Evolutionary conservation across 305 asterid genomes (phyloP).

Genomic region (Solanum hybrid): DNA sequence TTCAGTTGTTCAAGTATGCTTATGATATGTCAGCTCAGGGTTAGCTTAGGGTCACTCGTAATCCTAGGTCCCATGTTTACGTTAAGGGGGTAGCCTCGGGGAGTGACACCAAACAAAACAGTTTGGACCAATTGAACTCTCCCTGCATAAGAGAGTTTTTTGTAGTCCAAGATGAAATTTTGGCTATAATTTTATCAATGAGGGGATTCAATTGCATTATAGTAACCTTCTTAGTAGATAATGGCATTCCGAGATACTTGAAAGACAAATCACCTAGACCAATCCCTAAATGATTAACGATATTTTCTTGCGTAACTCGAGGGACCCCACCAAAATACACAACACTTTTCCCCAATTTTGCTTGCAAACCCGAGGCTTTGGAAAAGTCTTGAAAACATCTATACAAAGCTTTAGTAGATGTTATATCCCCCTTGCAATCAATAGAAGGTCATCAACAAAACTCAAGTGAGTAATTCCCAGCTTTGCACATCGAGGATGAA

Average conservation of each 20-base stretch:
- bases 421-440: not conserved
- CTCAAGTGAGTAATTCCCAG: not conserved
- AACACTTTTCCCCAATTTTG: not conserved
- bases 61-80: too few relatives aligned
- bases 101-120: not conserved
- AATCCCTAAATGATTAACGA: not conserved
- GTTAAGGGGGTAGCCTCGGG: too few relatives aligned
- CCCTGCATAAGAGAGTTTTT: not conserved
- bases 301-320: not conserved
- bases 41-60: too few relatives aligned
- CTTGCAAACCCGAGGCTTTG: not conserved
- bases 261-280: not conserved
- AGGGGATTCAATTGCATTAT: not conserved
- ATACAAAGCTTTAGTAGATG: not conserved
- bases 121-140: not conserved
- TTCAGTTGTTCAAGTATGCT: too few relatives aligned
- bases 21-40: too few relatives aligned
- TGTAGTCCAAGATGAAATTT: not conserved
- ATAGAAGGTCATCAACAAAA: not conserved
- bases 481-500: not conserved
- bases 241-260: not conserved
- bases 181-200: not conserved
- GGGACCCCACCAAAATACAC: not conserved
- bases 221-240: not conserved
- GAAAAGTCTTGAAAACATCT: not conserved